phyloP scores from a whole-genome alignment of 805 yeast species.

The Candida jianshihensis region DNA sequence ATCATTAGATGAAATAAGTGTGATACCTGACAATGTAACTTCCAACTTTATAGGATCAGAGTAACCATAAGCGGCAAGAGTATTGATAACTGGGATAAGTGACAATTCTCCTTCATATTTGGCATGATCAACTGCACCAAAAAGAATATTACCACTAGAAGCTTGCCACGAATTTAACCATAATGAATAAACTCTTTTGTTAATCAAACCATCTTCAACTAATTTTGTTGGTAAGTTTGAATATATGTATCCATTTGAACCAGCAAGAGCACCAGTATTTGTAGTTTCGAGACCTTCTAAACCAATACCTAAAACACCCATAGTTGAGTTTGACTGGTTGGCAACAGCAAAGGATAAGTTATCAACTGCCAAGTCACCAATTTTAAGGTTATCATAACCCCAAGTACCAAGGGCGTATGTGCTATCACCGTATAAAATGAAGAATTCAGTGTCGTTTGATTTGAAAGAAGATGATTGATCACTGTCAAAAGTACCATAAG shows the following conservation, averaged over 20 bases:
- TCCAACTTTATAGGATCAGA: constrained; percentile 38
- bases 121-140: constrained; percentile 66
- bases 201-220: constrained; percentile 49
- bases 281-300: constrained; percentile 64
- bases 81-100: constrained; percentile 37
- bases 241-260: constrained; percentile 34
- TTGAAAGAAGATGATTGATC: constrained; percentile 27
- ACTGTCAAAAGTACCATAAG: constrained; percentile 32
- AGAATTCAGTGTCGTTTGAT: constrained; percentile 29
- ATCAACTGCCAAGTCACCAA: constrained; percentile 47
- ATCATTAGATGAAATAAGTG: constrained; percentile 2
- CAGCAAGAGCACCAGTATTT: constrained; percentile 25
- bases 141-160: constrained; percentile 47
- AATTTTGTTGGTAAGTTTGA: constrained; percentile 61
- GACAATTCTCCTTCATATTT: constrained; percentile 49
- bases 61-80: constrained; percentile 24
- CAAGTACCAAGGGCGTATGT: constrained; percentile 29
- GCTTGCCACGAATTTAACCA: constrained; percentile 42
- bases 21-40: constrained; percentile 31
- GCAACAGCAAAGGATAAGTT: constrained; percentile 71
- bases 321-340: constrained; percentile 49
- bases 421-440: constrained; percentile 44
- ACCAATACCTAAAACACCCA: constrained; percentile 74
- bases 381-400: constrained; percentile 46
- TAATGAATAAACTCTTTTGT: constrained; percentile 53